Evolutionary conservation across 1,284 basidiomycete genomes (phyloP), one percentile per base, ranked within the genome.

Genomic region (Apiotrichum veenhuisii): DNA sequence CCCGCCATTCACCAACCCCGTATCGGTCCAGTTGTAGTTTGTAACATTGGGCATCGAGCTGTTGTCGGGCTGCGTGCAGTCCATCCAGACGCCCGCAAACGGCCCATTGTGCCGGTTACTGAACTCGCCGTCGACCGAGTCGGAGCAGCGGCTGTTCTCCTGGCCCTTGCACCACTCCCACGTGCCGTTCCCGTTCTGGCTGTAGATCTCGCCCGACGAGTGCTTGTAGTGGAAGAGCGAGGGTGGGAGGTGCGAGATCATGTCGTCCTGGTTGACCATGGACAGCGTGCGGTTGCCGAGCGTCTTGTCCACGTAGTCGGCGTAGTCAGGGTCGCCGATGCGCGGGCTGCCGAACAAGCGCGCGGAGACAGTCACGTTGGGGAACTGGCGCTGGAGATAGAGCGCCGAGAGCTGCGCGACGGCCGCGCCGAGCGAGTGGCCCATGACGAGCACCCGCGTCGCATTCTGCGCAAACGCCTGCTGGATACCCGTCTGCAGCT

Each of bases 221-320:
- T 62, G 64, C 27, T 50, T 36, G 20, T 44, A 44, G 15, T 27
- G 10, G 8, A 44, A 17, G 5, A 44, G 10, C 42, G 27, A 44
- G 12, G 64, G 63, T 5, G 66, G 66, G 23, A 68, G 50, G 42
- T 66, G 66, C 0, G 64, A 64, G 17, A 66, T 63, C 40, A 57
- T 49, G 46, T 68, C 66, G 45, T 54, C 50, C 49, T 43, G 57
- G 61, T 66, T 65, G 52, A 64, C 51, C 55, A 68, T 57, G 54
- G 60, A 55, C 45, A 54, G 50, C 3, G 57, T 48, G 40, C 56
- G 53, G 26, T 34, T 33, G 0, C 61, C 61, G 30, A 68, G 59
- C 30, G 25, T 27, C 17, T 23, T n/a, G 50, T 44, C 50, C 1
- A 26, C 50, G 18, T 45, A 52, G 34, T 37, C 25, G 1, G 50